These are phyloP conservation scores for Dendrobium chrysotoxum DNA, from an alignment of 106 monocot genomes.

Conservation along the genomic window DNA sequence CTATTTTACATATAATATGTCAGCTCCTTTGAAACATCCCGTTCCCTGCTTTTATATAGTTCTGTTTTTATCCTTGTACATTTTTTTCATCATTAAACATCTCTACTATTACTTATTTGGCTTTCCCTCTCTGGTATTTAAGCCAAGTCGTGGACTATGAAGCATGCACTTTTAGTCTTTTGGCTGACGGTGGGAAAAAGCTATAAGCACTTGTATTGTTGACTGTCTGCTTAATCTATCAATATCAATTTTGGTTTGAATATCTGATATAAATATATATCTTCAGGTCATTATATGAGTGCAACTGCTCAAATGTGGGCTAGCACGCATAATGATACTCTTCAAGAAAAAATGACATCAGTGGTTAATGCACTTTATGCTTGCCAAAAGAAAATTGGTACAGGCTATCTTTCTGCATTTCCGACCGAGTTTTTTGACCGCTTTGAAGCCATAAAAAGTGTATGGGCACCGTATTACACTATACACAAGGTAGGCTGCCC, in stretches of 20 bases:
- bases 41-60: not conserved
- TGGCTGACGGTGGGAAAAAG: not conserved
- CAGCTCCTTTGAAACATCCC: not conserved
- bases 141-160: not conserved
- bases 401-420: constrained; percentile 92
- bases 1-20: not conserved
- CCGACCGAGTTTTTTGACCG: constrained; percentile 85
- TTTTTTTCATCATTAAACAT: not conserved
- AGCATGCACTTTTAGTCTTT: not conserved
- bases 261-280: not conserved
- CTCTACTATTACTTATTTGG: not conserved
- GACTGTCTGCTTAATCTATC: not conserved
- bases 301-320: constrained; percentile 91
- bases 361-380: constrained; percentile 62
- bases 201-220: not conserved
- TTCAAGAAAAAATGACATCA: constrained; percentile 54
- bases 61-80: not conserved
- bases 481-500: constrained; percentile 75
- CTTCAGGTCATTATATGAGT: constrained; percentile 96
- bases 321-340: constrained; percentile 65
- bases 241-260: not conserved
- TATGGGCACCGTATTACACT: constrained; percentile 99
- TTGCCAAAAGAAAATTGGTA: constrained; percentile 86
- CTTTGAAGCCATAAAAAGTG: constrained; percentile 55
- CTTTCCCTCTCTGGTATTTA: not conserved